These are phyloP conservation scores for Medicago lupulina DNA, from an alignment of 306 rosid genomes.

Conservation along the genomic window DNA sequence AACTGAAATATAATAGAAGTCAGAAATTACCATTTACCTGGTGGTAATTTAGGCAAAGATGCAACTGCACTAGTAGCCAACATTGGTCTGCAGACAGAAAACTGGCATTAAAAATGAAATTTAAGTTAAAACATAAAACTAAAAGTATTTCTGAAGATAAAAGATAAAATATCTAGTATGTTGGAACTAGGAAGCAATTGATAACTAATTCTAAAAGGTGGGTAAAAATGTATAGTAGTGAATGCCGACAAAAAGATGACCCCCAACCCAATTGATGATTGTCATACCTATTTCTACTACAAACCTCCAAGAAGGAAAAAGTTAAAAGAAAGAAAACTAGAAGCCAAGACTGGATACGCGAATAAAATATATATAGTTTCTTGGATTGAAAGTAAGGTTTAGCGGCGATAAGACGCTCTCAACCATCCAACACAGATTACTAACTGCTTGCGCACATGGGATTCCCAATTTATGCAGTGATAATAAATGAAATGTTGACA, in stretches of 20 bases:
- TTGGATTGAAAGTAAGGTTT: background rate
- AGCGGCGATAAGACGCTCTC: background rate
- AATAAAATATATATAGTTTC: background rate
- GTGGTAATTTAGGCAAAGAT: conserved; percentile 48
- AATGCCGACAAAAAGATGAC: background rate
- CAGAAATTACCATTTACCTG: conserved; percentile 45
- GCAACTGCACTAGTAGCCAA: conserved; percentile 46
- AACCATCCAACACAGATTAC: background rate
- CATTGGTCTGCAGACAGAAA: conserved; percentile 40
- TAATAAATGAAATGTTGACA: background rate
- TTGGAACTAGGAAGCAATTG: background rate
- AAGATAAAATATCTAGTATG: conserved; percentile 33
- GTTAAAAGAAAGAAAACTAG: background rate
- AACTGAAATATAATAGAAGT: conserved; percentile 21
- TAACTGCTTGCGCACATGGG: background rate
- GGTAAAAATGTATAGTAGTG: background rate
- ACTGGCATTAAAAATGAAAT: conserved; percentile 30
- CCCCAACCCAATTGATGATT: conserved; percentile 2
- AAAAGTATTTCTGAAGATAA: conserved; percentile 9
- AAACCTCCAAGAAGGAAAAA: background rate
- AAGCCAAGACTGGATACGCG: background rate
- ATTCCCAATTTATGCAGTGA: background rate
- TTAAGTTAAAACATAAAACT: background rate
- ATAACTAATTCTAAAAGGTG: conserved; percentile 17
- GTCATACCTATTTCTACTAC: conserved; percentile 1